A percentile compares a stretch with the other conserved stretches of the same genome.
Evolutionary conservation across 1,284 basidiomycete genomes (phyloP).

Genomic region (Rugosomyces carneus): DNA sequence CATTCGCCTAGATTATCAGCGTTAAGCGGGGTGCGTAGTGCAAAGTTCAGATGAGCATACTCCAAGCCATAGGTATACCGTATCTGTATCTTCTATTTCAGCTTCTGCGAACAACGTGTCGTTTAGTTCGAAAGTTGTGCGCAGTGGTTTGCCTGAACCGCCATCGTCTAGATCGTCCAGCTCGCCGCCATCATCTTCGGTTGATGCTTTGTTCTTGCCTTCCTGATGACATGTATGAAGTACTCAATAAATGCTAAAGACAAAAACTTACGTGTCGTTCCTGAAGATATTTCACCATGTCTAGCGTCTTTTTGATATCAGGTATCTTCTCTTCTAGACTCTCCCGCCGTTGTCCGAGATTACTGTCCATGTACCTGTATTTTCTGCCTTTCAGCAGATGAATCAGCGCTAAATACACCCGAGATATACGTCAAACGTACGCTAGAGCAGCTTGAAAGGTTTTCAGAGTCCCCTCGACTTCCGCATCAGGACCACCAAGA

Average conservation of each 20-base stretch:
- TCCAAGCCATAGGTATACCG: conserved; percentile 94
- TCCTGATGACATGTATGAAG: conserved; percentile 34
- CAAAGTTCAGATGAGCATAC: conserved; percentile 49
- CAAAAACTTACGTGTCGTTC: conserved; percentile 52
- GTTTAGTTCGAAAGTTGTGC: conserved; percentile 91
- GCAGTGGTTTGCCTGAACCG: conserved; percentile 48
- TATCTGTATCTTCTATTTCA: conserved; percentile 79
- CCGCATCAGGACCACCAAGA: conserved; percentile 74
- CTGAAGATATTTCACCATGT: conserved; percentile 83
- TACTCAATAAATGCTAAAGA: neutral
- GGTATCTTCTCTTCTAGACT: conserved; percentile 93
- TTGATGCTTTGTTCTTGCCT: conserved; percentile 46
- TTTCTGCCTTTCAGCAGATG: conserved; percentile 62
- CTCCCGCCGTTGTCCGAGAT: conserved; percentile 72
- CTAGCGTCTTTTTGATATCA: conserved; percentile 90
- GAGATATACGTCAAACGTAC: conserved; percentile 40
- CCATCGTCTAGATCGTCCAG: conserved; percentile 35
- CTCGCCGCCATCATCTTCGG: conserved; percentile 48
- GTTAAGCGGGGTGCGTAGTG: neutral
- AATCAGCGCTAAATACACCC: conserved; percentile 12
- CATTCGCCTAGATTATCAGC: conserved; percentile 71
- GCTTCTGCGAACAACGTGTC: conserved; percentile 95
- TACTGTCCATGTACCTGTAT: conserved; percentile 97
- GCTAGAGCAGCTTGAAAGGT: conserved; percentile 90
- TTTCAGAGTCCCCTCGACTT: conserved; percentile 76